phyloP scores from a whole-genome alignment of 805 yeast genomes.

The Blastobotrys americana region DNA sequence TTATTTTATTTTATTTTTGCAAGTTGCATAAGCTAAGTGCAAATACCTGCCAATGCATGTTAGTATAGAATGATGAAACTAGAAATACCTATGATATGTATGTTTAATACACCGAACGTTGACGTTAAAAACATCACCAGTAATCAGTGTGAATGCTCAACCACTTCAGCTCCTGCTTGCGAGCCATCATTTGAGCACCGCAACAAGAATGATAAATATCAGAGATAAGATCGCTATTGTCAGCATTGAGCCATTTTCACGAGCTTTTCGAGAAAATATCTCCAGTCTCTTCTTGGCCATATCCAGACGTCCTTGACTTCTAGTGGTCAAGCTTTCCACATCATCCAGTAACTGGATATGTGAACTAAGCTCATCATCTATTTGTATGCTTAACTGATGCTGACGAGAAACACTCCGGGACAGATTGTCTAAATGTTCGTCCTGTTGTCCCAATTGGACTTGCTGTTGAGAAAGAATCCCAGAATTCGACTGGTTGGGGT shows the following conservation, averaged over 20 bases:
- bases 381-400: constrained; percentile 33
- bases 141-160: not conserved
- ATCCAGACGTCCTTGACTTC: constrained; percentile 28
- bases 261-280: constrained; percentile 32
- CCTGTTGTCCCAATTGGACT: constrained; percentile 33
- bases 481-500: constrained; percentile 16
- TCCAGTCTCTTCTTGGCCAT: constrained; percentile 31
- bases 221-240: constrained; percentile 31
- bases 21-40: too few relatives aligned
- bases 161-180: too few relatives aligned
- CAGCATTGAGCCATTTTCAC: constrained; percentile 32
- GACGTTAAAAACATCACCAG: too few relatives aligned
- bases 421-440: constrained; percentile 31
- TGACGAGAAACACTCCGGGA: constrained; percentile 33
- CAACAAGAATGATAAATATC: constrained; percentile 30
- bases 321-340: constrained; percentile 33
- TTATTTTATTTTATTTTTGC: constrained; percentile 1
- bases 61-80: too few relatives aligned
- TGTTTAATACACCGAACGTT: too few relatives aligned
- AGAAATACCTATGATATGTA: not conserved
- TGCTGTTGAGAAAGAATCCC: constrained; percentile 25
- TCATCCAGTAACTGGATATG: constrained; percentile 34
- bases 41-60: too few relatives aligned
- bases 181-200: constrained; percentile 27
- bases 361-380: constrained; percentile 32